These are phyloP conservation scores for Exutisphaerella laricina DNA, from an alignment of 2,329 filamentous ascomycete species.

Conservation along the genomic window DNA sequence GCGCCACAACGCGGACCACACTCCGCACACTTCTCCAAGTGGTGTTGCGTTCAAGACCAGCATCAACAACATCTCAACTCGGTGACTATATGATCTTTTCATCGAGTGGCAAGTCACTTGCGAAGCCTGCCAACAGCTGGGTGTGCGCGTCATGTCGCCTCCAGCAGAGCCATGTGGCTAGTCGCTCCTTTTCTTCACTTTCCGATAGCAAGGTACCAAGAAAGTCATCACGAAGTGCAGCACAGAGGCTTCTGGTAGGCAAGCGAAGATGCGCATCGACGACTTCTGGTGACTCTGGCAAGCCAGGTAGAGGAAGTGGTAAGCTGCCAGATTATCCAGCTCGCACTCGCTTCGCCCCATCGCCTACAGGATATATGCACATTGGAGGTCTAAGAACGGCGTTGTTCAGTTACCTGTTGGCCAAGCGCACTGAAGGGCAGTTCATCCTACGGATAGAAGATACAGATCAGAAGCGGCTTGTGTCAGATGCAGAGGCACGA, in stretches of 20 bases:
- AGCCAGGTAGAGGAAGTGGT: conserved; percentile 14
- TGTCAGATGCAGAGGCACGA: conserved; percentile 70
- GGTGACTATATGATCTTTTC: neutral
- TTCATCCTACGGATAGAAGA: conserved; percentile 92
- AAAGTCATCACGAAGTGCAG: neutral
- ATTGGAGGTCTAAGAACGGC: conserved; percentile 87
- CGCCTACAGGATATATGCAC: conserved; percentile 89
- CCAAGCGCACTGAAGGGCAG: conserved; percentile 78
- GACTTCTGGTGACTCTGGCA: neutral
- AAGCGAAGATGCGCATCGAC: conserved; percentile 11
- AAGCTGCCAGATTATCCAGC: conserved; percentile 54
- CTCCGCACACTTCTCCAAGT: neutral
- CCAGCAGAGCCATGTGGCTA: conserved; percentile 4
- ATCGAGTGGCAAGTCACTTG: neutral
- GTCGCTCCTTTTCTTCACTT: conserved; percentile 6
- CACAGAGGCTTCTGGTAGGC: too few species aligned
- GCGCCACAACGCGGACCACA: neutral
- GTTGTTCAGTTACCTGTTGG: conserved; percentile 91
- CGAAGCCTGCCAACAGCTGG: conserved; percentile 11
- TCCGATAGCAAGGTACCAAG: neutral
- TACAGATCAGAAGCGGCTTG: conserved; percentile 86
- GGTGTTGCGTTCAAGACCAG: neutral
- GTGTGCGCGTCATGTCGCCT: conserved; percentile 22
- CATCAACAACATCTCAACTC: neutral
- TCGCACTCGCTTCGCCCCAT: conserved; percentile 87